Evolutionary conservation across 176 grass and related monocot species (phyloP), one percentile per base, ranked within the genome.

Genomic region (Oryza glumipatula): DNA sequence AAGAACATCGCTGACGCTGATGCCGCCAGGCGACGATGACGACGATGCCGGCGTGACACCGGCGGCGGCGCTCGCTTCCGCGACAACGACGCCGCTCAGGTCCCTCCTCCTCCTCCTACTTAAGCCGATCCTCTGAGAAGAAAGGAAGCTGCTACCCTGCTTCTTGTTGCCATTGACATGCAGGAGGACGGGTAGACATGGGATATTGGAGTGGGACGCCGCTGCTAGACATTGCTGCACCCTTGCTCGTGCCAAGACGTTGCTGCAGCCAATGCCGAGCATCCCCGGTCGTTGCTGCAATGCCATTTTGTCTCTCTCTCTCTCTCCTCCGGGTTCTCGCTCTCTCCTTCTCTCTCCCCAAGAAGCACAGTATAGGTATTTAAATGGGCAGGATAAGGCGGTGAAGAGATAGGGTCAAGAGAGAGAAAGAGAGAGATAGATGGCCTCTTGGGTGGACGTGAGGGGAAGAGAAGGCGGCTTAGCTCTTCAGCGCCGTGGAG

Each of bases 1-100:
- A 28, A 98, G 67, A 23, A 98, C 89, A 33, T 98, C 96, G 78
- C 96, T 94, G 86, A 88, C 38, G 78, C 82, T 92, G 81, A 94
- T 56, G 35, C 84, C 61, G 73, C 64, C 28, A 12, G 76, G 77
- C 46, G 44, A 28, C 47, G 76, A 73, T 30, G 43, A 28, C 46
- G 46, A 48, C 46, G 46, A 48, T 10, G 47, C 38, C 77, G 83
- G 72, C 17, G 47, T 26, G 68, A 64, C 67, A 8, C 19, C 78
- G 12, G 23, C 79, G 46, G 83, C 32, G 2, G 81, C 61, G 65
- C n/a, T 81, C 70, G 74, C 72, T 16, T 77, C 30, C 6, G 76
- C 76, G 54, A 65, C 69, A 56, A 83, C 77, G 65, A 80, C 73
- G 46, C 71, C 26, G 2, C 7, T 44, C 2, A 58, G 35, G 70